phyloP scores from a whole-genome alignment of 768 basidiomycete genomes.

The Suillus subluteus region DNA sequence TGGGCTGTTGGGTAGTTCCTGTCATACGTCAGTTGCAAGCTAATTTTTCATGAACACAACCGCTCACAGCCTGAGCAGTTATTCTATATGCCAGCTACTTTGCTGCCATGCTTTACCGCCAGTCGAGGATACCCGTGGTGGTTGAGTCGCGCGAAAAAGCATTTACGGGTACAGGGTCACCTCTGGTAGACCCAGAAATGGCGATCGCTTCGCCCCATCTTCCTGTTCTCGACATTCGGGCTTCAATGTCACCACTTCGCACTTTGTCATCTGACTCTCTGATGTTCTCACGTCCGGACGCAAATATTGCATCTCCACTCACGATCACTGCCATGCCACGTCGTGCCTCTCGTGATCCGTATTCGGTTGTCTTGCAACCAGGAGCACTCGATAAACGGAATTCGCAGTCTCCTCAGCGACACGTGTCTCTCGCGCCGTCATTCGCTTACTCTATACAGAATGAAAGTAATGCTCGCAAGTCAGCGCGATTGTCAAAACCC shows the following conservation, averaged over 20 bases:
- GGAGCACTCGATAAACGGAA: not conserved
- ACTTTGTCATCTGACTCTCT: not conserved
- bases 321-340: not conserved
- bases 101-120: constrained; percentile 39
- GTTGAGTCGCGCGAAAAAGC: constrained; percentile 17
- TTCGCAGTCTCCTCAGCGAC: not conserved
- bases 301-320: not conserved
- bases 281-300: not conserved
- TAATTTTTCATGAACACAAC: constrained; percentile 7
- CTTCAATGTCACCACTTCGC: not conserved
- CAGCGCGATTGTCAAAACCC: constrained; percentile 31
- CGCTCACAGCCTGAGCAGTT: constrained; percentile 36
- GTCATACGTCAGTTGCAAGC: constrained; percentile 45
- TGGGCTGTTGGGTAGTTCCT: constrained; percentile 59
- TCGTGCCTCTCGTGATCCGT: not conserved
- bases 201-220: constrained; percentile 1
- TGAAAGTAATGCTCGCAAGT: constrained; percentile 18
- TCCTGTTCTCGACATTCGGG: constrained; percentile 2
- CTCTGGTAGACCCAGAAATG: constrained; percentile 27
- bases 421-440: not conserved
- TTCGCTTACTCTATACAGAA: not conserved
- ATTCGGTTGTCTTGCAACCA: constrained; percentile 4
- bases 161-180: constrained; percentile 13
- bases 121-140: constrained; percentile 29
- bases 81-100: constrained; percentile 48